Evolutionary conservation across 2,329 filamentous ascomycete species (phyloP), one percentile per base, ranked within the genome.

Genomic region (Magnaporthiopsis poae): DNA sequence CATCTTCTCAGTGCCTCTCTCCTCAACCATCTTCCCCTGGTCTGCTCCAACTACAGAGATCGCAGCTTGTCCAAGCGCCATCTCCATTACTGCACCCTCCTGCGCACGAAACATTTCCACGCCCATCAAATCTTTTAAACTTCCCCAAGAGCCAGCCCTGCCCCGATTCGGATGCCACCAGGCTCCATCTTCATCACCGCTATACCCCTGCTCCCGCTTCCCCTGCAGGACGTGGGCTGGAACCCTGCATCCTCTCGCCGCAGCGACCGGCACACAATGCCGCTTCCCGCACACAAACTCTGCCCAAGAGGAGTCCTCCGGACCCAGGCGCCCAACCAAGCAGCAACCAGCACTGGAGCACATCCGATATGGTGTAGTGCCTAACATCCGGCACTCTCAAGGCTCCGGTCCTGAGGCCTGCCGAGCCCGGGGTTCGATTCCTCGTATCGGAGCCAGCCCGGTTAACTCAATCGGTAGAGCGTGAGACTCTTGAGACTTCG

Each of bases 391-490:
- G 13, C 46, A 18, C 5, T 56, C 46, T 56, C 46, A 56, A n/a
- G 21, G 46, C 46, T 25, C 46, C 46, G 31, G 31, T 56, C 46
- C 46, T 18, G 46, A 56, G 46, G 3, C 9, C 46, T 18, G 46
- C 13, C 61, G 31, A 62, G 61, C 61, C 56, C 64, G 64, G 64
- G 64, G 64, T 65, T 65, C 61, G 62, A 64, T 62, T 64, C 65
- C 61, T 62, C 52, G 65, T 63, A 66, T 63, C 61, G 65, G 65
- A 63, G 52, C 46, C 46, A 56, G 81, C 81, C 81, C 79, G 81
- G 82, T 80, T 87, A 86, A 84, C 84, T 86, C 84, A 86, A 86
- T 86, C 83, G 83, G 84, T 88, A 88, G 86, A 88, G 85, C 86
- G 85, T 88, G 82, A 87, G 86, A 88, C 86, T 88, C 86, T 85